These are phyloP conservation scores for Nemania abortiva DNA, from an alignment of 2,329 filamentous ascomycete species.

Conservation along the genomic window DNA sequence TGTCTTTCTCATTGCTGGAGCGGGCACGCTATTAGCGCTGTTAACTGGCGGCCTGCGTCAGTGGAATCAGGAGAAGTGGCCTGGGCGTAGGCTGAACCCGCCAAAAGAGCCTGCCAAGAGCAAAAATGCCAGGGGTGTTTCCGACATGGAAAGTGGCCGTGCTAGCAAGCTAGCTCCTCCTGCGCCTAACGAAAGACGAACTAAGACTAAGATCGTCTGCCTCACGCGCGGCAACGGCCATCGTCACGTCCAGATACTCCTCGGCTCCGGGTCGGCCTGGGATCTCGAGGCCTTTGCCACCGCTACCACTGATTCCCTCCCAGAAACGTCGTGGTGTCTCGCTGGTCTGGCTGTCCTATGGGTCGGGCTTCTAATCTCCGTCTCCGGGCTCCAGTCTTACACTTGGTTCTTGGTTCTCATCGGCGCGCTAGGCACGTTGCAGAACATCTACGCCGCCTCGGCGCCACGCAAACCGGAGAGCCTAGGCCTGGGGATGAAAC, in stretches of 20 bases:
- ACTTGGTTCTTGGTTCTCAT: constrained; percentile 1
- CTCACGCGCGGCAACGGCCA: constrained; percentile 2
- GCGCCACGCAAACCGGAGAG: neutral
- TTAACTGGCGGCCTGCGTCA: neutral
- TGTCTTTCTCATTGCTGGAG: neutral
- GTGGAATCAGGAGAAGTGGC: constrained; percentile 3
- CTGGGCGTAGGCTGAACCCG: neutral
- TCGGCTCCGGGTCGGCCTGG: neutral
- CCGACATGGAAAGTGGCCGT: neutral
- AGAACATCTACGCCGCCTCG: neutral
- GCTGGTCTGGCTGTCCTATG: neutral
- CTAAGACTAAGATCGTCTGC: neutral
- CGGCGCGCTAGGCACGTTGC: neutral
- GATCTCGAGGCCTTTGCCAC: neutral
- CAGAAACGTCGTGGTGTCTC: neutral
- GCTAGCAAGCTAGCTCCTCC: too few relatives aligned
- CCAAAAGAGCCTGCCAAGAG: too few relatives aligned
- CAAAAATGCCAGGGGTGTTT: too few relatives aligned
- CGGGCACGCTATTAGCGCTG: neutral
- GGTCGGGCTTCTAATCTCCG: neutral
- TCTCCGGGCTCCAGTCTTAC: neutral
- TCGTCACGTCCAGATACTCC: neutral
- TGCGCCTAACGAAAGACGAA: neutral
- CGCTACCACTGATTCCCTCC: neutral
- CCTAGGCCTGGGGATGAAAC: neutral